Conservation (phyloP, 306 rosid genomes). For the Fagus sylvatica region DNA sequence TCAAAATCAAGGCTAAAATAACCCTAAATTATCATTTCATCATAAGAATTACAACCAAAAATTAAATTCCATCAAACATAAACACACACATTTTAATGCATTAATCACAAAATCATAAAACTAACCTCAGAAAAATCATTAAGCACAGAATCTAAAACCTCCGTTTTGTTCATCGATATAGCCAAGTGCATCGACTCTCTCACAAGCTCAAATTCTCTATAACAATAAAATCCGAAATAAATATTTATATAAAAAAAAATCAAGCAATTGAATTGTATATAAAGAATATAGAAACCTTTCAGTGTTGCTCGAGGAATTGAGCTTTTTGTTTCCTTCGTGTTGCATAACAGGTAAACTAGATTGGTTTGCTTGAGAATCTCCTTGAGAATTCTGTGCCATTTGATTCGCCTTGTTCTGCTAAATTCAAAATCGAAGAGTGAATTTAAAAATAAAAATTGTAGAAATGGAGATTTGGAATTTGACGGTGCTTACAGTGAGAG, state of each 20-base stretch:
- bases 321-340: slow-evolving; percentile 25
- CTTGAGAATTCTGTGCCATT: slow-evolving; percentile 41
- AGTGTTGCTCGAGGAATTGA: slow-evolving; percentile 29
- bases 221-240: not conserved
- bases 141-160: slow-evolving; percentile 68
- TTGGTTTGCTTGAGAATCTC: slow-evolving; percentile 38
- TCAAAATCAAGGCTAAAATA: slow-evolving; percentile 63
- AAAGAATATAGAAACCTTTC: slow-evolving; percentile 48
- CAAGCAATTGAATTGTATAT: not conserved
- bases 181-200: slow-evolving; percentile 77
- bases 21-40: slow-evolving; percentile 55
- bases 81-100: not conserved
- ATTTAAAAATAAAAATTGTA: not conserved
- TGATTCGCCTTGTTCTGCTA: slow-evolving; percentile 48
- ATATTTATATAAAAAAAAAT: not conserved
- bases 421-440: not conserved
- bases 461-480: not conserved
- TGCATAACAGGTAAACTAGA: slow-evolving; percentile 25
- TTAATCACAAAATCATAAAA: not conserved
- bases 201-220: slow-evolving; percentile 67
- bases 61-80: not conserved
- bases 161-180: slow-evolving; percentile 69
- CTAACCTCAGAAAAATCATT: slow-evolving; percentile 69
- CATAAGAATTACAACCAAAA: slow-evolving; percentile 18
- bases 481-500: slow-evolving; percentile 51